Conservation (phyloP, 768 basidiomycete genomes). For the Rhodotorula graminis region DNA sequence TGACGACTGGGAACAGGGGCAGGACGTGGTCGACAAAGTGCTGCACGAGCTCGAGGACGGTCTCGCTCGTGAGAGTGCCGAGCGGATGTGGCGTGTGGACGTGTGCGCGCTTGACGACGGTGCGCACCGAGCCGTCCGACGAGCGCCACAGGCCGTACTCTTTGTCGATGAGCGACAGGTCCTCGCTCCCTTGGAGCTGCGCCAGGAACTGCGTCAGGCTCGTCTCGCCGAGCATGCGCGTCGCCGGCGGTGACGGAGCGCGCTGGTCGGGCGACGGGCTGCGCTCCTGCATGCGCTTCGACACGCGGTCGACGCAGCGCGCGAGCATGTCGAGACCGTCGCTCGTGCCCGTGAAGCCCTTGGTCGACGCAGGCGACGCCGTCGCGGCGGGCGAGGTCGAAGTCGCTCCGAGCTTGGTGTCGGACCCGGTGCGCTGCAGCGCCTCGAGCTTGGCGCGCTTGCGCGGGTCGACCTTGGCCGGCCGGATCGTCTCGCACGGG, state of each 20-base stretch:
- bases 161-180: neutral
- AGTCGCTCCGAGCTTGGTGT: too few relatives aligned
- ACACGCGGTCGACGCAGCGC: neutral
- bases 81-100: neutral
- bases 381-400: neutral
- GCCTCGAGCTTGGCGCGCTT: neutral
- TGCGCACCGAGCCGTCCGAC: neutral
- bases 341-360: neutral
- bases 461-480: neutral
- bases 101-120: neutral
- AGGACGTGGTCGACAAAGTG: neutral
- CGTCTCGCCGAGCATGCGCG: neutral
- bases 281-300: slow-evolving; percentile 2
- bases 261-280: neutral
- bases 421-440: neutral
- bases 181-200: neutral
- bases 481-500: neutral
- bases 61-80: neutral
- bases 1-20: neutral
- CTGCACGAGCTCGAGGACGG: neutral
- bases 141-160: neutral
- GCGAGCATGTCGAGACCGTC: neutral
- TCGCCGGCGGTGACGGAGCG: neutral
- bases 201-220: neutral
- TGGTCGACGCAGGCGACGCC: neutral